Base-by-base conservation (phyloP, 257 asterid genomes). In the Fraxinus americana region DNA sequence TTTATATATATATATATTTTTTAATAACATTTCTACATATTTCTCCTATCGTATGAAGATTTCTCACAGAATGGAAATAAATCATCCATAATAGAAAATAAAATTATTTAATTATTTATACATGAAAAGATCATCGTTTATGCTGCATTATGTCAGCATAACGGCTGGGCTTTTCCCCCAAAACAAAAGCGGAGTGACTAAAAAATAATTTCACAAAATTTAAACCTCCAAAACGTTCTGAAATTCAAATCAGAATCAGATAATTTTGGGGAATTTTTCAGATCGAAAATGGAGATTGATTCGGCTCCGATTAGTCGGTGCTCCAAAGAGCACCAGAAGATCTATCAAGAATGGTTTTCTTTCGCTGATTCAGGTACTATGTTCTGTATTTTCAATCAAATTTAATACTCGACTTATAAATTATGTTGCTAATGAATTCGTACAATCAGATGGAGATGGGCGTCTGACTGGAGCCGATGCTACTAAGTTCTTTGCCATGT, bases 381-480 rank as follows among this genome's bases (percentile, higher is more conserved):
- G 8, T 36, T 63, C 9, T 67, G 2, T 27, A 17, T 32, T 25
- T 67, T 67, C 16, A 76, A 82, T 74, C 76, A 27, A 72, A 69
- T 71, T 73, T 59, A 12, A 7, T 1, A 36, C 7, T 72, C 27
- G 19, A 3, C 39, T 25, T 9, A 3, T 23, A 17, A 36, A 65
- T 59, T 34, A 34, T 8, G 68, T 7, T 38, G 34, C 67, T 8
- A 48, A 38, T 41, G 43, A 73, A 23, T 16, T 27, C n/a, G 25
- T 71, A 67, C 25, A 74, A 65, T 75, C 81, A 96, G 99, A 93
- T 80, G 98, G 96, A 67, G 99, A 93, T 88, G 98, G 96, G 17
- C 96, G 99, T 45, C 82, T 93, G 23, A 87, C 91, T 2, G 98
- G 99, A 29, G 83, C 54, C 30, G 99, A 96, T 84, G 99, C 99